Conservation (phyloP, 257 asterid genomes). For the Datura wrightii region DNA sequence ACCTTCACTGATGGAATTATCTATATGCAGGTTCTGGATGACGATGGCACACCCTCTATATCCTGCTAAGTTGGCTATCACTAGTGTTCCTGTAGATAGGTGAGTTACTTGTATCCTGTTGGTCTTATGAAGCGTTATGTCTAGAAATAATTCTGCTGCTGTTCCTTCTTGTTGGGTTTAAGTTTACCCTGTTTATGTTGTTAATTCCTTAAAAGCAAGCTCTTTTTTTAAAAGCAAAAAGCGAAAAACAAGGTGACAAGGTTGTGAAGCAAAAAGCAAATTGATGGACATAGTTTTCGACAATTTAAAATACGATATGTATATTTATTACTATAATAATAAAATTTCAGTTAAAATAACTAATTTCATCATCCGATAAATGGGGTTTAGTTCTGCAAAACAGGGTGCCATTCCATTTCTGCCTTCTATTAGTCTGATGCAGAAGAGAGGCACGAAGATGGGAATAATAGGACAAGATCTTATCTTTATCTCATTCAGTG, state of each 20-base stretch:
- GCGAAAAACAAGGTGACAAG: neutral
- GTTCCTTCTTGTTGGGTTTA: conserved; percentile 18
- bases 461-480: neutral
- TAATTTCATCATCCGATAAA: neutral
- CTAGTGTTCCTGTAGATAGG: conserved; percentile 81
- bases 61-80: conserved; percentile 74
- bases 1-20: neutral
- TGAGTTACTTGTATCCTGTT: conserved; percentile 44
- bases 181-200: neutral
- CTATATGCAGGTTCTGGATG: conserved; percentile 78
- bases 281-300: neutral
- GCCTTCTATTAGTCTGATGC: neutral
- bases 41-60: conserved; percentile 64
- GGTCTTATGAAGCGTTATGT: conserved; percentile 14
- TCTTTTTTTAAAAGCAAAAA: neutral
- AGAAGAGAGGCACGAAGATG: neutral
- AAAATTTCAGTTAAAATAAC: neutral
- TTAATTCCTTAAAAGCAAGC: neutral
- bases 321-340: neutral
- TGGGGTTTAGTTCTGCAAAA: neutral
- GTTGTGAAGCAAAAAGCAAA: neutral
- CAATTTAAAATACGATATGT: neutral
- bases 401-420: neutral
- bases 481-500: conserved; percentile 18
- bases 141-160: conserved; percentile 1